Evolutionary conservation across 345 rosid species (phyloP).

Genomic region (Sonneratia alba): DNA sequence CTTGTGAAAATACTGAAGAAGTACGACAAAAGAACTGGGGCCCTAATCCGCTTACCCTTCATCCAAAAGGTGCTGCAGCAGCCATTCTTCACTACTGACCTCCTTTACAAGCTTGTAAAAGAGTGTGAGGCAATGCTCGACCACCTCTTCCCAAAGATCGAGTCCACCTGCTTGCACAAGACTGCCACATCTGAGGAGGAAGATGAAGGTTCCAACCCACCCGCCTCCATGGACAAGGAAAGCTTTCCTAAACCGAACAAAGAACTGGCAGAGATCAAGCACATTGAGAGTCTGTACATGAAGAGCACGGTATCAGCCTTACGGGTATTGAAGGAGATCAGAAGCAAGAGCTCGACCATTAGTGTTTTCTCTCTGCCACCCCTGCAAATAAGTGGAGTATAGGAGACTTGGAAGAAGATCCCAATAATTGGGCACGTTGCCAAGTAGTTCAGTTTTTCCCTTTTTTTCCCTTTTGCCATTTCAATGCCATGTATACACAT

Average conservation of each 20-base stretch:
- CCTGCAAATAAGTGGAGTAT: conserved; percentile 47
- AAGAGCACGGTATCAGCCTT: conserved; percentile 79
- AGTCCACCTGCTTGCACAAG: conserved; percentile 13
- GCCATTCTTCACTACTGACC: conserved; percentile 88
- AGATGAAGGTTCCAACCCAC: conserved; percentile 21
- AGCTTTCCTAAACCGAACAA: conserved; percentile 20
- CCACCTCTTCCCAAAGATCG: conserved; percentile 39
- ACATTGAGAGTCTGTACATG: conserved; percentile 68
- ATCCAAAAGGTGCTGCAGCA: conserved; percentile 82
- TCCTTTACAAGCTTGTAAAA: conserved; percentile 71
- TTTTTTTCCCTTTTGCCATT: too few species aligned
- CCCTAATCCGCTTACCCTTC: conserved; percentile 77
- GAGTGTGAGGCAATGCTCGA: conserved; percentile 84
- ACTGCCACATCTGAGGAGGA: conserved; percentile 2
- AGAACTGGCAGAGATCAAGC: conserved; percentile 53
- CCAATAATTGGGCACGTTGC: conserved; percentile 73
- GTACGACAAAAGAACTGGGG: conserved; percentile 91
- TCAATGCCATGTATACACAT: too few species aligned
- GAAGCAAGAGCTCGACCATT: conserved; percentile 77
- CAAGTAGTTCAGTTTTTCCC: conserved; percentile 22
- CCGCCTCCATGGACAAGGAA: conserved; percentile 12
- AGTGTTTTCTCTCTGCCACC: conserved; percentile 88
- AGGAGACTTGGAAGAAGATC: conserved; percentile 59
- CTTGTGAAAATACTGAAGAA: conserved; percentile 88
- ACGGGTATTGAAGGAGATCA: conserved; percentile 62